Conservation (phyloP, 192 early-diverging fungal species). For the Haplosporangium gracile region DNA sequence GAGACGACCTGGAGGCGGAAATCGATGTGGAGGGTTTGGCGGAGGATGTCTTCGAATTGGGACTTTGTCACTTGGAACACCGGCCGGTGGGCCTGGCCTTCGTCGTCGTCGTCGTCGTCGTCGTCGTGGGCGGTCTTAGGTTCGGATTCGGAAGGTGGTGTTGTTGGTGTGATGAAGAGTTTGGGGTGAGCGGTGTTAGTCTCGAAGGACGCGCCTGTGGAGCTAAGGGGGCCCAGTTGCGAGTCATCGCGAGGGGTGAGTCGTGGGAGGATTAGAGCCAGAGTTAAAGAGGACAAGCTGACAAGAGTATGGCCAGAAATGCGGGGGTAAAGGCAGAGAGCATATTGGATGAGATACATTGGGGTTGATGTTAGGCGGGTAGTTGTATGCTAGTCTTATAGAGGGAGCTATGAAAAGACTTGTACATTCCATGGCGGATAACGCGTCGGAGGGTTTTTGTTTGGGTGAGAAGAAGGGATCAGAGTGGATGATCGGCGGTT, state of each 20-base stretch:
- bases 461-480: neutral
- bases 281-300: neutral
- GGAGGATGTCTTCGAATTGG: constrained; percentile 19
- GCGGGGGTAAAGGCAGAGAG: neutral
- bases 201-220: neutral
- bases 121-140: neutral
- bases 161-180: neutral
- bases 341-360: neutral
- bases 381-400: neutral
- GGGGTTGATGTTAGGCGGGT: neutral
- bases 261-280: neutral
- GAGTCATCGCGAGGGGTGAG: neutral
- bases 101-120: neutral
- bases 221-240: too few relatives aligned
- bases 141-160: neutral
- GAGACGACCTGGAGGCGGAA: constrained; percentile 19
- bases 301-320: neutral
- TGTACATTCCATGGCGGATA: neutral
- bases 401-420: neutral
- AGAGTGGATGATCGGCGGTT: neutral
- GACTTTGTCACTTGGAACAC: neutral
- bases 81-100: neutral
- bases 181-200: neutral
- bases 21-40: constrained; percentile 3
- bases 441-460: neutral